Conservation (phyloP, 2,329 filamentous ascomycete genomes). For the Exophiala aquamarina region DNA sequence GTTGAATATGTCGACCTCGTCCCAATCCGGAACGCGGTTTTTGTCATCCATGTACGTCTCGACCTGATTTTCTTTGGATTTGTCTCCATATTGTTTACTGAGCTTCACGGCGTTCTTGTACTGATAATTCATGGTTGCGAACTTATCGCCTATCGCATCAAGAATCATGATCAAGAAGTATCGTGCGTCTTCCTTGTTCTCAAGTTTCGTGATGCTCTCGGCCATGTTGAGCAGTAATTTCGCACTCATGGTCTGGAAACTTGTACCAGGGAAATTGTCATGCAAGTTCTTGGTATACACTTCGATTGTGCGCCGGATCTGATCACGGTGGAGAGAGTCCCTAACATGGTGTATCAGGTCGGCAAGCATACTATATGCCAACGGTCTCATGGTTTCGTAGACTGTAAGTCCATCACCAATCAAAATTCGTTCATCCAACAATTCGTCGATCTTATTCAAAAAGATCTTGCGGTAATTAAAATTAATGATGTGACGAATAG, state of each 20-base stretch:
- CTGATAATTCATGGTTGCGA: slow-evolving; percentile 95
- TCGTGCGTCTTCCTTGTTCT: slow-evolving; percentile 88
- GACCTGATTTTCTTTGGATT: slow-evolving; percentile 60
- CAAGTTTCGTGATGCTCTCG: slow-evolving; percentile 91
- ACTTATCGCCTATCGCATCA: slow-evolving; percentile 97
- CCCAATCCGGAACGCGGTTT: slow-evolving; percentile 84
- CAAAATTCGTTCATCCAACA: slow-evolving; percentile 88
- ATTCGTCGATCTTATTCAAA: slow-evolving; percentile 86
- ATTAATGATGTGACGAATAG: slow-evolving; percentile 97
- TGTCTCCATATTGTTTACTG: slow-evolving; percentile 72
- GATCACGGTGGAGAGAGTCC: slow-evolving; percentile 80
- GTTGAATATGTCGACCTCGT: slow-evolving; percentile 95
- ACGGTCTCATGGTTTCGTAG: slow-evolving; percentile 90
- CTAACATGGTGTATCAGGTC: slow-evolving; percentile 97
- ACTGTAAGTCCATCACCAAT: slow-evolving; percentile 96
- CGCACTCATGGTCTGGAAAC: slow-evolving; percentile 99
- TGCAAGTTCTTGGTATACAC: slow-evolving; percentile 96
- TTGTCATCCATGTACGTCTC: slow-evolving; percentile 86
- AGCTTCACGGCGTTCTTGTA: slow-evolving; percentile 94
- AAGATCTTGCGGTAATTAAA: slow-evolving; percentile 98
- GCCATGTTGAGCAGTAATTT: slow-evolving; percentile 97
- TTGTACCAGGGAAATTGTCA: slow-evolving; percentile 94
- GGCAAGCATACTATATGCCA: slow-evolving; percentile 97
- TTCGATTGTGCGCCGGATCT: slow-evolving; percentile 93
- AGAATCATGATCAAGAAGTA: slow-evolving; percentile 97